These are phyloP conservation scores for Zygoascus flipseniorum DNA, from an alignment of 805 yeast genomes.

Conservation along the genomic window DNA sequence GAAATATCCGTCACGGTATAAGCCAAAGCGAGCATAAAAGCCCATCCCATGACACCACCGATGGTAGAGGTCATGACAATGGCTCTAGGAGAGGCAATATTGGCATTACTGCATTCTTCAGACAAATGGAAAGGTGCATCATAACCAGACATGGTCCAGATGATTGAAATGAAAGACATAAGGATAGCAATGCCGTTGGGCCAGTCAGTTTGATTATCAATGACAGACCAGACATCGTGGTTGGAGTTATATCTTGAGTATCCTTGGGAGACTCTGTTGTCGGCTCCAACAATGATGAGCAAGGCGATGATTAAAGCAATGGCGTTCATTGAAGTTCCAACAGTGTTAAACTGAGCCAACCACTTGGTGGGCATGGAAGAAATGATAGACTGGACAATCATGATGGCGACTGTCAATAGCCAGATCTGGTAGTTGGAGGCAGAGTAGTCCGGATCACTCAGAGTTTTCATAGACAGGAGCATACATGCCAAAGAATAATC, in stretches of 20 bases:
- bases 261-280: conserved; percentile 30
- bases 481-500: conserved; percentile 48
- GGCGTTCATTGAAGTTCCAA: conserved; percentile 43
- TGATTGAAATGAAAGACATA: conserved; percentile 35
- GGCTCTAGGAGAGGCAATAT: conserved; percentile 58
- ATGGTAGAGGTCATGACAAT: conserved; percentile 48
- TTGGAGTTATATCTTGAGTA: conserved; percentile 39
- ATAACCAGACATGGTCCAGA: conserved; percentile 60
- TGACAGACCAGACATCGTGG: conserved; percentile 42
- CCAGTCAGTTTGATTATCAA: conserved; percentile 51
- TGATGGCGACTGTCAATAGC: conserved; percentile 45
- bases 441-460: conserved; percentile 32
- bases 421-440: conserved; percentile 44
- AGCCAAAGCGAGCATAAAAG: conserved; percentile 51
- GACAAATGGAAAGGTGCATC: conserved; percentile 68
- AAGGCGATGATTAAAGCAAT: conserved; percentile 43
- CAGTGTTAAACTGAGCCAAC: conserved; percentile 43
- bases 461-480: conserved; percentile 44
- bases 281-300: conserved; percentile 44
- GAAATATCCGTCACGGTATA: conserved; percentile 48
- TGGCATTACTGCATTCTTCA: conserved; percentile 63
- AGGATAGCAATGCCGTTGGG: conserved; percentile 54
- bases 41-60: conserved; percentile 50
- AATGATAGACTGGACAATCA: conserved; percentile 38
- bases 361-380: conserved; percentile 47